Evolutionary conservation across 805 yeast genomes (phyloP).

Genomic region (Zygosaccharomyces pseudorouxii): DNA sequence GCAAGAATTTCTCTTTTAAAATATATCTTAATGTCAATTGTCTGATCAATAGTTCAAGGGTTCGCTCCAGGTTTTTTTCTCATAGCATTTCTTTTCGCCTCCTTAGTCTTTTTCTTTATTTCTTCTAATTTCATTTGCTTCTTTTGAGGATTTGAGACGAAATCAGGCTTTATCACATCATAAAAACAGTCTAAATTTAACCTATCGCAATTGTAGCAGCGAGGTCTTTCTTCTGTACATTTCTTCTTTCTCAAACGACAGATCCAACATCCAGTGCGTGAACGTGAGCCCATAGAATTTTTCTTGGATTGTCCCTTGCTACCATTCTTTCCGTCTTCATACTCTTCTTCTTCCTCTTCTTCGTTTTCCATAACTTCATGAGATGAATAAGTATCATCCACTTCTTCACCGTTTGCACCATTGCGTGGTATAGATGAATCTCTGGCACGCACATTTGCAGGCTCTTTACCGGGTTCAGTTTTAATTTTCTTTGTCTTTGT

Average conservation of each 20-base stretch:
- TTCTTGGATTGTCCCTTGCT: constrained; percentile 16
- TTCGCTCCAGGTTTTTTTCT: constrained; percentile 22
- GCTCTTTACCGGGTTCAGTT: neutral
- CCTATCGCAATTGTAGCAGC: constrained; percentile 53
- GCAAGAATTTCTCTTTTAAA: neutral
- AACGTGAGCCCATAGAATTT: constrained; percentile 36
- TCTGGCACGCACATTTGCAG: neutral
- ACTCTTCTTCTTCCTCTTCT: constrained; percentile 17
- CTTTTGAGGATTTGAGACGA: constrained; percentile 42
- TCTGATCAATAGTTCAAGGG: constrained; percentile 2
- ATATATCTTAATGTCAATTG: constrained; percentile 1
- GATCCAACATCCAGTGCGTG: constrained; percentile 72
- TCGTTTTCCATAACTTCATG: constrained; percentile 5
- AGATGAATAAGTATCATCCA: constrained; percentile 8
- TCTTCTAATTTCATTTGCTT: constrained; percentile 47
- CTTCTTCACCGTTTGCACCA: constrained; percentile 9
- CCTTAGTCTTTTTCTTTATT: constrained; percentile 44
- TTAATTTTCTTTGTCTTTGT: constrained; percentile 5
- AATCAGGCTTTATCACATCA: constrained; percentile 46
- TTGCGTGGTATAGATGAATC: constrained; percentile 2
- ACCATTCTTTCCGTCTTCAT: constrained; percentile 16
- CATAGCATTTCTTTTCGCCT: constrained; percentile 38
- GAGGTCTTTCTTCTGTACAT: constrained; percentile 63
- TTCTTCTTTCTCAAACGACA: constrained; percentile 69
- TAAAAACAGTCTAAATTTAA: constrained; percentile 58